Base-by-base conservation (phyloP, 2,329 filamentous ascomycete genomes). In the Ilyonectria robusta region DNA sequence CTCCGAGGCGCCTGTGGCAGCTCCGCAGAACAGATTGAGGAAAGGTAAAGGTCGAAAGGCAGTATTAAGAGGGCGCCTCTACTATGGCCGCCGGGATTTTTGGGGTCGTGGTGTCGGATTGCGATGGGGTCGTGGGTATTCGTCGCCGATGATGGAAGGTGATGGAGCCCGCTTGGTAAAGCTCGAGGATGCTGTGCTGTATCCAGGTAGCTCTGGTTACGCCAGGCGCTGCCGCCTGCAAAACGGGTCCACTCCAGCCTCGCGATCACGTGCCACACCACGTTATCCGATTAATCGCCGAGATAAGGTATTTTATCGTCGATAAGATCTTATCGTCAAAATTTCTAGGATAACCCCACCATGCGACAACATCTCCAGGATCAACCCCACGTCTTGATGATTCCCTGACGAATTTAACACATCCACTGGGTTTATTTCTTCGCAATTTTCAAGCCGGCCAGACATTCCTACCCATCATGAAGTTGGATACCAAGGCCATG, bases 401-500 rank as follows among this genome's bases (percentile, higher is more conserved):
- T 66, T 48, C 46, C 40, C 35, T 50, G 47, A 59, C 23, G 55
- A 29, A 46, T 60, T 57, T 58, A 65, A 57, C 46, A 55, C 44
- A 21, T 40, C 23, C 35, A 57, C 40, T 17, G 19, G 31, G 46
- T 19, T 53, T 46, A 29, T 65, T 17, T 62, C 42, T 50, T 40
- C 15, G 10, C 61, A 59, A 29, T 31, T 59, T 46, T 17, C 26
- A 21, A 15, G 3, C 35, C 29, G 9, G 7, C n/a, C 7, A 44
- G 42, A 51, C 26, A 1, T 13, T 21, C 6, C 37, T 46, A 35
- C 33, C 65, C 77, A 83, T 67, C 71, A 99, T 99, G 96, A 97
- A 96, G 86, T 90, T 99, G 80, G 94, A 99, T 80, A 95, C 95
- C 56, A 94, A 94, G 80, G 92, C 93, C 56, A 91, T 99, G 84